These are phyloP conservation scores for Penicillium coffeae DNA, from an alignment of 495 filamentous ascomycete genomes.

Conservation along the genomic window DNA sequence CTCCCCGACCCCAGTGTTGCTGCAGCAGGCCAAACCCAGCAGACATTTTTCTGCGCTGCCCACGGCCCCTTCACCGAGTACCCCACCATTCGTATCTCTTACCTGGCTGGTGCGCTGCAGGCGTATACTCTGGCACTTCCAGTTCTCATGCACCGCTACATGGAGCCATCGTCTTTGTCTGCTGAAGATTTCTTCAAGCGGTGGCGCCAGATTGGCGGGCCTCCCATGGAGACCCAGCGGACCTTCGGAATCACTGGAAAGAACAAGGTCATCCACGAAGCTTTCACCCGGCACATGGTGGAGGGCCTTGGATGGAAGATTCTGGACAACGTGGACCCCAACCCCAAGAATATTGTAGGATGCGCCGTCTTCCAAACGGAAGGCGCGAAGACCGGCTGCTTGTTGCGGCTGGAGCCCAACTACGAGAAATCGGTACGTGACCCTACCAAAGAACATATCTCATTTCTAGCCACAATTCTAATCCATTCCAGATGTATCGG, in stretches of 20 bases:
- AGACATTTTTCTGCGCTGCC: conserved; percentile 90
- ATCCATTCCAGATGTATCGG: conserved; percentile 73
- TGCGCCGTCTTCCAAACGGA: conserved; percentile 85
- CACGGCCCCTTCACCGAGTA: conserved; percentile 76
- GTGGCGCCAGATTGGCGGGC: conserved; percentile 95
- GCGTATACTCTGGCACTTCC: conserved; percentile 89
- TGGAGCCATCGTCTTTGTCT: conserved; percentile 80
- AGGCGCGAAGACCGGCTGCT: conserved; percentile 86
- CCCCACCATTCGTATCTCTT: conserved; percentile 90
- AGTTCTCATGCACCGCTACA: conserved; percentile 87
- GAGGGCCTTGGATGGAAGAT: conserved; percentile 87
- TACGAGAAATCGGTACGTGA: conserved; percentile 72
- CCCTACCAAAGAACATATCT: neutral
- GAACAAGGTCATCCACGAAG: conserved; percentile 46
- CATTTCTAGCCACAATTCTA: neutral
- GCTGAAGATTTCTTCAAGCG: conserved; percentile 97
- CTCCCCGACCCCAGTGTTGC: conserved; percentile 80
- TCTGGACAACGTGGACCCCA: conserved; percentile 81
- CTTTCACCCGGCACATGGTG: conserved; percentile 62
- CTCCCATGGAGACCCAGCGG: conserved; percentile 77
- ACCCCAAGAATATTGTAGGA: conserved; percentile 86
- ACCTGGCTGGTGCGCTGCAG: conserved; percentile 90
- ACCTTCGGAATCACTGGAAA: conserved; percentile 65
- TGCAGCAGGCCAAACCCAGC: conserved; percentile 76
- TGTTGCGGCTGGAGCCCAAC: conserved; percentile 93